Percentiles rank a stretch among this genome's conserved stretches.
Evolutionary conservation across 2,329 filamentous ascomycete species (phyloP).

Genomic region (Fusarium marasasianum): DNA sequence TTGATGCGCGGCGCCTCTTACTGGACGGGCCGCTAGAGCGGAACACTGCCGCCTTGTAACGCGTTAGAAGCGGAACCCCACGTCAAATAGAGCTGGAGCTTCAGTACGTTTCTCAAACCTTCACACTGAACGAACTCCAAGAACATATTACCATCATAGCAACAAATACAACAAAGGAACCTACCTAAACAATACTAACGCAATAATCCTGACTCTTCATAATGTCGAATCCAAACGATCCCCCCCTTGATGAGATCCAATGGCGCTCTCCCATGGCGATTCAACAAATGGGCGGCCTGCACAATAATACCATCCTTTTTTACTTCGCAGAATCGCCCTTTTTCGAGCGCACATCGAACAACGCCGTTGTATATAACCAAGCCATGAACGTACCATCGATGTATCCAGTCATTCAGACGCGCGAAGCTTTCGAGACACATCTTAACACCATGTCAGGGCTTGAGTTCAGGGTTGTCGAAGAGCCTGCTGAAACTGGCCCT

Average conservation of each 20-base stretch:
- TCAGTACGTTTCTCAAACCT: background rate
- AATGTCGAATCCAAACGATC: constrained; percentile 59
- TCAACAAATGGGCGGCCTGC: constrained; percentile 65
- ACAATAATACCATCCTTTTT: constrained; percentile 72
- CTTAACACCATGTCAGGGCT: constrained; percentile 72
- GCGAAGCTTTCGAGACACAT: constrained; percentile 70
- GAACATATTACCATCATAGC: constrained; percentile 10
- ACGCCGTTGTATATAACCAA: constrained; percentile 70
- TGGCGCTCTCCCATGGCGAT: constrained; percentile 65
- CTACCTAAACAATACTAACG: background rate
- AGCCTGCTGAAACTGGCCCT: constrained; percentile 69
- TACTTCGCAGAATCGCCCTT: constrained; percentile 76
- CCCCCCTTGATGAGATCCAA: constrained; percentile 73
- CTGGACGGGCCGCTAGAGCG: constrained; percentile 18
- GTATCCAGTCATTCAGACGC: constrained; percentile 65
- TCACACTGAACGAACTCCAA: background rate
- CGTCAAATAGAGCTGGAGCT: constrained; percentile 26
- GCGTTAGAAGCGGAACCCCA: constrained; percentile 33
- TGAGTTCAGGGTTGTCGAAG: constrained; percentile 73
- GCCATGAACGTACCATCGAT: constrained; percentile 69
- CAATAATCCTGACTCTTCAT: background rate
- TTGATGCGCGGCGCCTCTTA: constrained; percentile 16
- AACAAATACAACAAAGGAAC: background rate
- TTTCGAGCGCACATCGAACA: constrained; percentile 74
- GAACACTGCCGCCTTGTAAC: constrained; percentile 17